phyloP scores from a whole-genome alignment of 2,329 filamentous ascomycete genomes.

The Ceratocystis cacaofunesta region DNA sequence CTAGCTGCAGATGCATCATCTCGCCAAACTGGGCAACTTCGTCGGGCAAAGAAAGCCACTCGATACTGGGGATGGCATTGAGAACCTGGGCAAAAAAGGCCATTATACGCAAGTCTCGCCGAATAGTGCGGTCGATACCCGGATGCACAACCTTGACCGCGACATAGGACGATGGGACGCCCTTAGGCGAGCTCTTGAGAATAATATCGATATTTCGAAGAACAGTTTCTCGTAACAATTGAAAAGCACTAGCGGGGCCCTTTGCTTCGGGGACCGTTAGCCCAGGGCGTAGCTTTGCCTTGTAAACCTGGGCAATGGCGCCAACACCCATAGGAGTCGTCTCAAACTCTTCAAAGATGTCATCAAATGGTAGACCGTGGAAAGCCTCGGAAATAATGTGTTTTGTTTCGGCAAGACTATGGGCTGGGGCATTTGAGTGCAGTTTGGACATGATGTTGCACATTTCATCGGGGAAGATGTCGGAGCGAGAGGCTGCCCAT shows the following conservation, averaged over 20 bases:
- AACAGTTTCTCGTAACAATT: conserved; percentile 30
- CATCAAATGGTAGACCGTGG: conserved; percentile 60
- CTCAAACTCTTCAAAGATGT: conserved; percentile 93
- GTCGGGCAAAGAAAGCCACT: conserved; percentile 92
- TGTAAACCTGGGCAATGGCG: conserved; percentile 95
- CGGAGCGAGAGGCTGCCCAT: conserved; percentile 92
- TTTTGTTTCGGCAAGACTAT: conserved; percentile 68
- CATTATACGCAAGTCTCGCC: conserved; percentile 91
- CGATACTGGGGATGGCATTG: conserved; percentile 80
- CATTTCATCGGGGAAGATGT: conserved; percentile 90
- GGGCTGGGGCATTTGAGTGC: conserved; percentile 86
- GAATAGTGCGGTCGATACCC: conserved; percentile 72
- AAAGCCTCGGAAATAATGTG: conserved; percentile 70
- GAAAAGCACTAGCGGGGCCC: conserved; percentile 22
- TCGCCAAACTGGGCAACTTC: conserved; percentile 89
- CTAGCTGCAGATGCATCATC: conserved; percentile 97
- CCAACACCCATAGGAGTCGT: conserved; percentile 82
- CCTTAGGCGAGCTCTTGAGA: conserved; percentile 70
- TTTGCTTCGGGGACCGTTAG: conserved; percentile 31
- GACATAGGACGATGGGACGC: conserved; percentile 81
- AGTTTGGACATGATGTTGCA: conserved; percentile 87
- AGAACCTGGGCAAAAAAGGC: conserved; percentile 71
- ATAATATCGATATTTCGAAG: conserved; percentile 70
- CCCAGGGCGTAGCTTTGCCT: conserved; percentile 73
- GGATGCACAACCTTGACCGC: conserved; percentile 94